These are phyloP conservation scores for Mortierella sp. DNA, from an alignment of 371 early-diverging fungal species.

Conservation along the genomic window DNA sequence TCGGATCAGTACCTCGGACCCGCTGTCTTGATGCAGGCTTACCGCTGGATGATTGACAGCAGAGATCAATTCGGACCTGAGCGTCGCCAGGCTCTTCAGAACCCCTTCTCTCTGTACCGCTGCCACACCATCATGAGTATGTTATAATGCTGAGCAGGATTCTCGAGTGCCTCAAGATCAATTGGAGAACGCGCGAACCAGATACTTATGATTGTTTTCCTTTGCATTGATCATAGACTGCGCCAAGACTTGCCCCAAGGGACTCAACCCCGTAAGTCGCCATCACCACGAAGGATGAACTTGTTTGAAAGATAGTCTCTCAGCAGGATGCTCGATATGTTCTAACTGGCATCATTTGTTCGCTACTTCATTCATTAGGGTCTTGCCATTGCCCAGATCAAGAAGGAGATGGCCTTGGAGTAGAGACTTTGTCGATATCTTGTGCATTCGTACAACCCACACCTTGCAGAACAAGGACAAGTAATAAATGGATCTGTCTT, in stretches of 20 bases:
- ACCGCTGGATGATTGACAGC: slow-evolving; percentile 98
- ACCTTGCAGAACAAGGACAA: too few relatives aligned
- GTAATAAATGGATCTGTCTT: background rate
- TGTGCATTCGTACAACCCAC: background rate
- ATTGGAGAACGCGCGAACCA: background rate
- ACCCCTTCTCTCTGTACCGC: slow-evolving; percentile 95
- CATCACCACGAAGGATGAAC: too few relatives aligned
- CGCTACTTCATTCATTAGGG: slow-evolving; percentile 54
- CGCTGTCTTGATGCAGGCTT: slow-evolving; percentile 96
- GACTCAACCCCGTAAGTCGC: slow-evolving; percentile 82
- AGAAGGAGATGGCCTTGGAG: slow-evolving; percentile 90
- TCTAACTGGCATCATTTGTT: background rate
- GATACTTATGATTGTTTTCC: background rate
- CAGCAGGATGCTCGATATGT: background rate
- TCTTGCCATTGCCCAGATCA: slow-evolving; percentile 95
- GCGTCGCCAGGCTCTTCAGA: slow-evolving; percentile 91
- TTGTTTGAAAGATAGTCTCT: too few relatives aligned
- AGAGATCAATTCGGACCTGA: slow-evolving; percentile 93
- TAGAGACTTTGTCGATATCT: slow-evolving; percentile 46
- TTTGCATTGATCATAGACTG: slow-evolving; percentile 67
- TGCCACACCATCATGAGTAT: slow-evolving; percentile 98
- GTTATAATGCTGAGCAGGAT: background rate
- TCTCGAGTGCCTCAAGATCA: too few relatives aligned
- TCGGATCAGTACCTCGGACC: slow-evolving; percentile 95
- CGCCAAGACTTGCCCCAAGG: slow-evolving; percentile 96